These are phyloP conservation scores for Globisporangium megalacanthum DNA, from an alignment of 352 stramenopile genomes.

Conservation along the genomic window DNA sequence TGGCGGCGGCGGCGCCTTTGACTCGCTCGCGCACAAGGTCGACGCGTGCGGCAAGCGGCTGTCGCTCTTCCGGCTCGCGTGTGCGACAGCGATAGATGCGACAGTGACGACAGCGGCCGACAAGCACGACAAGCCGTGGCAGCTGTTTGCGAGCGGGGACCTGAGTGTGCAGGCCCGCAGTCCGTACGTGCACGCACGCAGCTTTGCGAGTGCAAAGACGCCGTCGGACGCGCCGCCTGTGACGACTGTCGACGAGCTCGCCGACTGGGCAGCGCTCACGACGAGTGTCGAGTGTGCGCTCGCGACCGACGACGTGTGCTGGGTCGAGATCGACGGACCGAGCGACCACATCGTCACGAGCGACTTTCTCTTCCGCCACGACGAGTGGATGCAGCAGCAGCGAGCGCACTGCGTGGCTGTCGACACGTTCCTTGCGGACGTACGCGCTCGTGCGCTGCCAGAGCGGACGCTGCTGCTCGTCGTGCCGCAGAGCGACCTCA, in stretches of 20 bases:
- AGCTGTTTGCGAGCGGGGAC: conserved; percentile 62
- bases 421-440: conserved; percentile 38
- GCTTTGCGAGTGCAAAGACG: conserved; percentile 2
- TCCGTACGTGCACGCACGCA: conserved; percentile 44
- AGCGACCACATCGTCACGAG: conserved; percentile 27
- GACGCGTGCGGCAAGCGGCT: conserved; percentile 38
- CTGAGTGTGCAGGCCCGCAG: conserved; percentile 39
- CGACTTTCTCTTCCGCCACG: conserved; percentile 59
- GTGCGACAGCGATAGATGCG: conserved; percentile 2
- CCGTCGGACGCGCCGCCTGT: conserved; percentile 11
- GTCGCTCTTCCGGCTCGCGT: conserved; percentile 35
- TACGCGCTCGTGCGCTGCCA: conserved; percentile 36
- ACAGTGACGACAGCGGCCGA: conserved; percentile 2
- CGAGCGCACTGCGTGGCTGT: conserved; percentile 38
- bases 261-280: conserved; percentile 29
- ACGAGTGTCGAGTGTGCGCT: conserved; percentile 24
- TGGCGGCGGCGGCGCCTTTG: conserved; percentile 32
- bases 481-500: conserved; percentile 68
- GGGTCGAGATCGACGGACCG: conserved; percentile 65
- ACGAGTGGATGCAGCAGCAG: conserved; percentile 64
- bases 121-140: conserved; percentile 61
- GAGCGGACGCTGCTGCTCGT: conserved; percentile 54
- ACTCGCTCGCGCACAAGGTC: conserved; percentile 64
- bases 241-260: conserved; percentile 24
- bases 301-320: conserved; percentile 46